Conservation (phyloP, 2,329 filamentous ascomycete species). For the Pseudogymnoascus sp. region DNA sequence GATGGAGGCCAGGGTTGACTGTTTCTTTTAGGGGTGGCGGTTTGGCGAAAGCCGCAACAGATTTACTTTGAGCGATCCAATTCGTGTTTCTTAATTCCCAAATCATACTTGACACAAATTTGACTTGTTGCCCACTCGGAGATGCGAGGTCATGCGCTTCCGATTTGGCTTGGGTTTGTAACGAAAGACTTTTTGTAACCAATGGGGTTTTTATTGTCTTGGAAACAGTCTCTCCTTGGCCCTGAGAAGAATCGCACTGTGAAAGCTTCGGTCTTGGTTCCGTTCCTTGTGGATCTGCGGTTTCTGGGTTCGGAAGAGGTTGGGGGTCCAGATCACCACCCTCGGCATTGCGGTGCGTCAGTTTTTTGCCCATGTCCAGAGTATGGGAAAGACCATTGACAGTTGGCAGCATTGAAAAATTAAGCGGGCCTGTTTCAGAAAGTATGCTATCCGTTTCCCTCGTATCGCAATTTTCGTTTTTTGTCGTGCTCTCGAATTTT, state of each 20-base stretch:
- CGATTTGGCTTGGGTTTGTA: neutral
- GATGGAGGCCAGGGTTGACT: slow-evolving; percentile 51
- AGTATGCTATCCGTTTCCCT: neutral
- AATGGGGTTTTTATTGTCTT: neutral
- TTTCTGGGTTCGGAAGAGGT: neutral
- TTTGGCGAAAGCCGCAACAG: slow-evolving; percentile 13
- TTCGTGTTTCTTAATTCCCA: neutral
- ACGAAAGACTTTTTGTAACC: neutral
- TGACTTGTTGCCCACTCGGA: neutral
- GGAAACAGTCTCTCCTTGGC: neutral
- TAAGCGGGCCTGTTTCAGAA: neutral
- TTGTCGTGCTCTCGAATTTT: neutral
- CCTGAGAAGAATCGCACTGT: neutral
- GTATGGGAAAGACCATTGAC: neutral
- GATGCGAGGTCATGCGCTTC: neutral
- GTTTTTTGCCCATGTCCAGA: neutral
- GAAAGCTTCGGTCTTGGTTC: neutral
- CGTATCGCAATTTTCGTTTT: neutral
- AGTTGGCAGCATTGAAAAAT: neutral
- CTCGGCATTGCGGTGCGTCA: neutral
- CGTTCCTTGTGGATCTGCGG: neutral
- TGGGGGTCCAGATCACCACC: neutral
- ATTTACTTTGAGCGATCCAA: neutral
- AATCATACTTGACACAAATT: neutral
- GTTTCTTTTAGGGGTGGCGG: slow-evolving; percentile 37